These are phyloP conservation scores for Ilyonectria sp. DNA, from an alignment of 2,329 filamentous ascomycete species.

Conservation along the genomic window DNA sequence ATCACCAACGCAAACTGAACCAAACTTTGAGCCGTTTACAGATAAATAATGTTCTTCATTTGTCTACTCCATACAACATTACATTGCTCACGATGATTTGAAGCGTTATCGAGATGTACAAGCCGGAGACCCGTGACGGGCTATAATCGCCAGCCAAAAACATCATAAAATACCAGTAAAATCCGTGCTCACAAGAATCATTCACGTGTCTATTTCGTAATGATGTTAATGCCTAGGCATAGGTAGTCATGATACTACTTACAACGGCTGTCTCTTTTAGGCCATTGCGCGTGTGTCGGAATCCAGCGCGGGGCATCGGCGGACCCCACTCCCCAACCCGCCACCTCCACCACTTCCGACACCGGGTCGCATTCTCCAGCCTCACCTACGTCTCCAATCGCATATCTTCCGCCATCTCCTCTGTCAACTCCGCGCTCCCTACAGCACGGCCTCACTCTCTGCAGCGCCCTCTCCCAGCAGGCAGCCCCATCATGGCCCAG, in stretches of 20 bases:
- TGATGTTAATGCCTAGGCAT: too few species aligned
- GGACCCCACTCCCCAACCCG: neutral
- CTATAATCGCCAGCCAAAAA: too few species aligned
- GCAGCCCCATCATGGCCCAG: conserved; percentile 63
- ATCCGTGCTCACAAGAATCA: neutral
- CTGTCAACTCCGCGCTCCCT: neutral
- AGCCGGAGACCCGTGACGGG: too few species aligned
- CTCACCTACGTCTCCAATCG: neutral
- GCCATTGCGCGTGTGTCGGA: neutral
- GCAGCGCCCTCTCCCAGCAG: neutral
- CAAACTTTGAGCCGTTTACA: too few species aligned
- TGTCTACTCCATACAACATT: too few species aligned
- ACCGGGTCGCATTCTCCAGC: neutral
- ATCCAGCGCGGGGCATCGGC: conserved; percentile 3
- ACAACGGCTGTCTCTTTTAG: neutral
- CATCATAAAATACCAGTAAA: too few species aligned
- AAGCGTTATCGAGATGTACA: too few species aligned
- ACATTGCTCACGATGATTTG: too few species aligned
- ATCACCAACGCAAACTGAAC: too few species aligned
- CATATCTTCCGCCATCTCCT: neutral
- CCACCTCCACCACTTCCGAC: conserved; percentile 1
- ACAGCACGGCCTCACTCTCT: neutral
- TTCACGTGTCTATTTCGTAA: neutral
- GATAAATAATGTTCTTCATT: too few species aligned
- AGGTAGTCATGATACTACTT: neutral